These are phyloP conservation scores for Dispira simplex DNA, from an alignment of 192 early-diverging fungal genomes.

Conservation along the genomic window DNA sequence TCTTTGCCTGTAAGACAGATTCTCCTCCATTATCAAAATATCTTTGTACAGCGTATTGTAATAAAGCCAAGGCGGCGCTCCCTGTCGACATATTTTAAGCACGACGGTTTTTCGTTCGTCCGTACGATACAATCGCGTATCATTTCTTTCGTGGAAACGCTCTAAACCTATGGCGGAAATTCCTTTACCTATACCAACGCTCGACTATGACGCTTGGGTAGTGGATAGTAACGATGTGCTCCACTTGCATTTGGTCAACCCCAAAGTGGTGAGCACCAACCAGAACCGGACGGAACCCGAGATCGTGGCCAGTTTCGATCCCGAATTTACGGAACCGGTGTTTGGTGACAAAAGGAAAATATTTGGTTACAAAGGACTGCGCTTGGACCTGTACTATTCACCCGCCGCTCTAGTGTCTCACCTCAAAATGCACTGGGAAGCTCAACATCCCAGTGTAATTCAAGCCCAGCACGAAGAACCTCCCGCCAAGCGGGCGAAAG, in stretches of 20 bases:
- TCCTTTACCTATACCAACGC: not conserved
- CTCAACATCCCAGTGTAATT: not conserved
- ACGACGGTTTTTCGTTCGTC: too few species aligned
- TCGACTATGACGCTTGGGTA: slow-evolving; percentile 4
- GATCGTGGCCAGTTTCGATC: slow-evolving; percentile 35
- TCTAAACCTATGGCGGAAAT: too few species aligned
- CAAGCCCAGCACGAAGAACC: not conserved
- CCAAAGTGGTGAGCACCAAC: not conserved
- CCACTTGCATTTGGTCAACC: slow-evolving; percentile 1
- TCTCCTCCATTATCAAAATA: too few species aligned
- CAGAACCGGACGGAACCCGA: not conserved
- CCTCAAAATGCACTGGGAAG: not conserved
- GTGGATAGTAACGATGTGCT: slow-evolving; percentile 1
- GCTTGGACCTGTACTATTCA: slow-evolving; percentile 32
- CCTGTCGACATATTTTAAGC: too few species aligned
- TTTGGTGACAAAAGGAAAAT: slow-evolving; percentile 80
- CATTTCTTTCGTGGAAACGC: too few species aligned
- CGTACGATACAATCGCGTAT: too few species aligned
- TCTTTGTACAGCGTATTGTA: too few species aligned
- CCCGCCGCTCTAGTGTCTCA: not conserved
- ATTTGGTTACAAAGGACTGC: slow-evolving; percentile 78
- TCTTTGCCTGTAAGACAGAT: too few species aligned
- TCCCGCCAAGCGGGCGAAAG: not conserved
- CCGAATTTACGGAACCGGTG: slow-evolving; percentile 74
- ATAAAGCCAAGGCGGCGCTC: too few species aligned